Conservation (phyloP, 352 stramenopile genomes). For the Elongisporangium prolatum region DNA sequence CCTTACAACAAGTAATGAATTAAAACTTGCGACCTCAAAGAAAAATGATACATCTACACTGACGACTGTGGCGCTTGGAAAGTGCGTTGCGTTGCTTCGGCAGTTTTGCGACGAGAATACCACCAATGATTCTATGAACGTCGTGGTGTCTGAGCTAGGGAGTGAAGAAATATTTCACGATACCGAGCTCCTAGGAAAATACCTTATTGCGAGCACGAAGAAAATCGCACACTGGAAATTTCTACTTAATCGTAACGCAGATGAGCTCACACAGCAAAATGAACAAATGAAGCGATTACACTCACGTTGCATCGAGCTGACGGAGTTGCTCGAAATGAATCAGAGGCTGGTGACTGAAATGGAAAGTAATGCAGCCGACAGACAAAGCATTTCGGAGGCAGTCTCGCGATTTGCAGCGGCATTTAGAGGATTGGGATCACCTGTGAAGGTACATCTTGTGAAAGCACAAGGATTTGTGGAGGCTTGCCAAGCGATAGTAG, state of each 20-base stretch:
- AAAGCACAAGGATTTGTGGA: constrained; percentile 30
- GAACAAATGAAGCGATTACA: constrained; percentile 37
- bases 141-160: not conserved
- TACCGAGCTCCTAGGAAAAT: constrained; percentile 15
- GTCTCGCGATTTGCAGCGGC: constrained; percentile 31
- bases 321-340: constrained; percentile 38
- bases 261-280: constrained; percentile 35
- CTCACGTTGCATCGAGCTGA: constrained; percentile 36
- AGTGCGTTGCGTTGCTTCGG: constrained; percentile 39
- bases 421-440: constrained; percentile 32
- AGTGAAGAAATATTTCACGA: constrained; percentile 1
- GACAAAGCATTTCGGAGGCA: constrained; percentile 35
- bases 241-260: constrained; percentile 35
- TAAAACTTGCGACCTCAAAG: constrained; percentile 8
- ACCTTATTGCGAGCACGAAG: constrained; percentile 38
- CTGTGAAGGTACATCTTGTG: constrained; percentile 28
- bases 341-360: constrained; percentile 39
- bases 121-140: constrained; percentile 3
- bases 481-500: constrained; percentile 32
- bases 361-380: constrained; percentile 25
- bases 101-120: constrained; percentile 29
- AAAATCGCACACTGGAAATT: constrained; percentile 44
- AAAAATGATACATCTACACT: constrained; percentile 9
- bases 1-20: constrained; percentile 6
- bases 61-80: constrained; percentile 34